Percentiles rank a stretch among this genome's conserved stretches.
Evolutionary conservation across 2,329 filamentous ascomycete species (phyloP).

Genomic region (Fusarium liriodendri): DNA sequence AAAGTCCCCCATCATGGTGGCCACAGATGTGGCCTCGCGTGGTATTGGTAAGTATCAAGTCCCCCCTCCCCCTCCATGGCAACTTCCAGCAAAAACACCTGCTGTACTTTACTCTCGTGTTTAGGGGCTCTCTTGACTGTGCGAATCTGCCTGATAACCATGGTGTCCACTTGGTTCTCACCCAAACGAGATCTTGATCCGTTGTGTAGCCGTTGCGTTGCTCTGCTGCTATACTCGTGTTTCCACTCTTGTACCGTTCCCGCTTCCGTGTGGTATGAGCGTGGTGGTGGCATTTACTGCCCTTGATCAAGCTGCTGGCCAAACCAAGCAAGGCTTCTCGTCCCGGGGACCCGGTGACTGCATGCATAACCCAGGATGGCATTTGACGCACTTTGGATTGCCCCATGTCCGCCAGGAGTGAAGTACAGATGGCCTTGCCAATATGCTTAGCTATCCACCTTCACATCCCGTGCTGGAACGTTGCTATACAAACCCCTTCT

Average conservation of each 20-base stretch:
- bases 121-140: constrained; percentile 87
- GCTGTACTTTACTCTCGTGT: constrained; percentile 92
- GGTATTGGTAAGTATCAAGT: constrained; percentile 97
- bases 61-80: constrained; percentile 60
- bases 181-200: constrained; percentile 85
- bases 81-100: constrained; percentile 68
- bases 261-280: constrained; percentile 75
- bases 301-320: constrained; percentile 74
- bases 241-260: constrained; percentile 78
- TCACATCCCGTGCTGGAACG: constrained; percentile 67
- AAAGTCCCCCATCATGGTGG: constrained; percentile 99
- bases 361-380: constrained; percentile 61
- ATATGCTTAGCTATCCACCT: constrained; percentile 61
- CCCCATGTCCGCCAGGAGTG: constrained; percentile 67
- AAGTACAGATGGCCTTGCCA: constrained; percentile 60
- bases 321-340: constrained; percentile 60
- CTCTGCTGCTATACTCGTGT: constrained; percentile 78
- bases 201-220: constrained; percentile 50
- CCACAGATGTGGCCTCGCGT: constrained; percentile 99
- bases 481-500: constrained; percentile 66
- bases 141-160: constrained; percentile 91
- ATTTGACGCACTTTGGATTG: constrained; percentile 68
- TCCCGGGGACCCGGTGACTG: constrained; percentile 67
- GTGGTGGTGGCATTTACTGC: constrained; percentile 85
- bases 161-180: constrained; percentile 84